Percentiles rank a stretch among this genome's conserved stretches.
phyloP scores from a whole-genome alignment of 2,329 filamentous ascomycete genomes.

The Aureobasidium sp. region DNA sequence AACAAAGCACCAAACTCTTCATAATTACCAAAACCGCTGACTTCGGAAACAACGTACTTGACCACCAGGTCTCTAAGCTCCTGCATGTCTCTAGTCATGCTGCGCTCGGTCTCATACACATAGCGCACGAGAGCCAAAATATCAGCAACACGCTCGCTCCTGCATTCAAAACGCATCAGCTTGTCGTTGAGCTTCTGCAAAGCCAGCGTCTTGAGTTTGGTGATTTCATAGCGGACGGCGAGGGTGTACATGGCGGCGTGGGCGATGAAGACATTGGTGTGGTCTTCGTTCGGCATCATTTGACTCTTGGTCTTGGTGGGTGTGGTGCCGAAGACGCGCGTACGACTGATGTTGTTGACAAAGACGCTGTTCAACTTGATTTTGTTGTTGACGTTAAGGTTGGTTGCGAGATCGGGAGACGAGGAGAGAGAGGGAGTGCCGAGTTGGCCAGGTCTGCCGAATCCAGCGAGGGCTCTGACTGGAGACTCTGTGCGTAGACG shows the following conservation, averaged over 20 bases:
- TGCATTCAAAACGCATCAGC: background rate
- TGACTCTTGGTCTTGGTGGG: background rate
- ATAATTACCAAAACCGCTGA: background rate
- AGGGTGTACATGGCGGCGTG: constrained; percentile 9
- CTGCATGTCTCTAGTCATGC: background rate
- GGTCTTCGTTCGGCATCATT: background rate
- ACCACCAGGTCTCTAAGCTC: background rate
- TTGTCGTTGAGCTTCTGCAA: constrained; percentile 4
- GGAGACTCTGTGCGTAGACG: background rate
- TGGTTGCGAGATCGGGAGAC: background rate
- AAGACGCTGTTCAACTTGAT: background rate
- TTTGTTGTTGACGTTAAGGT: background rate
- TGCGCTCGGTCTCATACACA: background rate
- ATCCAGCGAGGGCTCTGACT: background rate
- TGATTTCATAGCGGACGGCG: background rate
- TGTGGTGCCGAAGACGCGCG: background rate
- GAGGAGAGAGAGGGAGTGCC: background rate
- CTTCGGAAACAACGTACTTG: constrained; percentile 5
- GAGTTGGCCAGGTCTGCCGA: background rate
- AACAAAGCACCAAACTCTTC: background rate
- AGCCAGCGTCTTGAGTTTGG: background rate
- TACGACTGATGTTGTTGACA: background rate
- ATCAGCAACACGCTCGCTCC: background rate
- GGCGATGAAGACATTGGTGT: constrained; percentile 12
- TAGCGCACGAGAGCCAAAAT: background rate